phyloP scores from a whole-genome alignment of 306 rosid species.

The Castanopsis chinensis region DNA sequence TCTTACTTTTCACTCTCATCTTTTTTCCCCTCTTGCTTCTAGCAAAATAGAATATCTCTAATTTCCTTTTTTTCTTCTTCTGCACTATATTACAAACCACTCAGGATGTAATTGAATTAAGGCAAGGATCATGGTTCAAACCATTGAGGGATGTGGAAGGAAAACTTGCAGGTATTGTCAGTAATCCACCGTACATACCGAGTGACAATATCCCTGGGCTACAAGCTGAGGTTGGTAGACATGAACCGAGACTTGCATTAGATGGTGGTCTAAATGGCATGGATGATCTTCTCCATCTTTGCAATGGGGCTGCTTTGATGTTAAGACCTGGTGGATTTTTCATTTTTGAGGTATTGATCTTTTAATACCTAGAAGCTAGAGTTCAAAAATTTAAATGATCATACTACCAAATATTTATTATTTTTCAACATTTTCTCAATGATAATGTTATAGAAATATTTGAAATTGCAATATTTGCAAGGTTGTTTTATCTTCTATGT shows the following conservation, averaged over 20 bases:
- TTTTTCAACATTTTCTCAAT: neutral
- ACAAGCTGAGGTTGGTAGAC: conserved; percentile 89
- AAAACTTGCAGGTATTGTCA: conserved; percentile 65
- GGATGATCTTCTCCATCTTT: conserved; percentile 70
- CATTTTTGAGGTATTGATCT: conserved; percentile 66
- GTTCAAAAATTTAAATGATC: too few relatives aligned
- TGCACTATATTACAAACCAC: conserved; percentile 17
- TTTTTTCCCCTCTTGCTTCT: neutral
- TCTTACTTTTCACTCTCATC: neutral
- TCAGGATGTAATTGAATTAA: conserved; percentile 56
- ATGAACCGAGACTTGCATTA: conserved; percentile 72
- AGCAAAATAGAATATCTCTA: neutral
- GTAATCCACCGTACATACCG: conserved; percentile 95
- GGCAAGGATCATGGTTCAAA: conserved; percentile 89
- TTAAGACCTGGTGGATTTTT: conserved; percentile 86
- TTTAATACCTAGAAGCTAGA: neutral
- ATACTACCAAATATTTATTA: neutral
- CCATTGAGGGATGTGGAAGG: conserved; percentile 69
- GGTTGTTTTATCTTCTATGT: neutral
- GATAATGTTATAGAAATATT: neutral
- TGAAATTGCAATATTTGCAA: neutral
- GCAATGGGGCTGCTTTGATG: conserved; percentile 68
- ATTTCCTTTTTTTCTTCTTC: conserved; percentile 1
- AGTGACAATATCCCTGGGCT: conserved; percentile 59
- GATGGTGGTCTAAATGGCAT: conserved; percentile 77